Evolutionary conservation across 352 stramenopile species (phyloP).

Genomic region (Peronospora farinosa): DNA sequence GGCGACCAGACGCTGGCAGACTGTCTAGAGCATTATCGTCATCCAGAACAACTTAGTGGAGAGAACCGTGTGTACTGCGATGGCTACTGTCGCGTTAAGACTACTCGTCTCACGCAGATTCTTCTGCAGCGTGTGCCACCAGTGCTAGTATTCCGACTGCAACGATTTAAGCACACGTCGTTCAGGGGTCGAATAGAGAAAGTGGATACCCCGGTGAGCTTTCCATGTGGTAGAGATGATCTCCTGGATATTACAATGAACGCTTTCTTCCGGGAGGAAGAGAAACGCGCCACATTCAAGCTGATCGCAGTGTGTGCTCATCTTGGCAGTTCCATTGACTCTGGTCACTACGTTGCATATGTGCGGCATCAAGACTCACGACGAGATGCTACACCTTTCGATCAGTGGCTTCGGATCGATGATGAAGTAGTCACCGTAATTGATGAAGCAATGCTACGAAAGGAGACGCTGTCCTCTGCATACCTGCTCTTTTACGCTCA

Average conservation of each 20-base stretch:
- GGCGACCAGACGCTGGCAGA: constrained; percentile 38
- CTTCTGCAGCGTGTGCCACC: constrained; percentile 53
- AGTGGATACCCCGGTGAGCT: constrained; percentile 46
- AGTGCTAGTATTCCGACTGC: constrained; percentile 56
- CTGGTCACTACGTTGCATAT: constrained; percentile 77
- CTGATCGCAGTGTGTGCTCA: constrained; percentile 71
- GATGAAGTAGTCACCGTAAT: constrained; percentile 55
- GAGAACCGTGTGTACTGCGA: constrained; percentile 74
- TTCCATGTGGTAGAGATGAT: constrained; percentile 39
- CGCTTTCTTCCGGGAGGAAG: constrained; percentile 53
- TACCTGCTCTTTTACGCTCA: constrained; percentile 76
- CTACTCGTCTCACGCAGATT: constrained; percentile 61
- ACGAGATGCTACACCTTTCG: constrained; percentile 4
- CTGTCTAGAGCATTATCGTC: constrained; percentile 46
- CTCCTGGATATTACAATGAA: constrained; percentile 57
- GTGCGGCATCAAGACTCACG: constrained; percentile 15
- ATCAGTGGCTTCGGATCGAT: constrained; percentile 63
- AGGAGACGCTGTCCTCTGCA: constrained; percentile 49
- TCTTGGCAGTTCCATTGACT: constrained; percentile 48
- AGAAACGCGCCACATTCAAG: constrained; percentile 39
- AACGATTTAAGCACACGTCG: constrained; percentile 57
- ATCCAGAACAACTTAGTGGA: constrained; percentile 51
- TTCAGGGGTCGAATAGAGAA: constrained; percentile 38
- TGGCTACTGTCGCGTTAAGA: constrained; percentile 57
- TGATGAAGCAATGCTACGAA: constrained; percentile 34